phyloP scores from a whole-genome alignment of 169 alveolate genomes.

The Plasmodium fragile region DNA sequence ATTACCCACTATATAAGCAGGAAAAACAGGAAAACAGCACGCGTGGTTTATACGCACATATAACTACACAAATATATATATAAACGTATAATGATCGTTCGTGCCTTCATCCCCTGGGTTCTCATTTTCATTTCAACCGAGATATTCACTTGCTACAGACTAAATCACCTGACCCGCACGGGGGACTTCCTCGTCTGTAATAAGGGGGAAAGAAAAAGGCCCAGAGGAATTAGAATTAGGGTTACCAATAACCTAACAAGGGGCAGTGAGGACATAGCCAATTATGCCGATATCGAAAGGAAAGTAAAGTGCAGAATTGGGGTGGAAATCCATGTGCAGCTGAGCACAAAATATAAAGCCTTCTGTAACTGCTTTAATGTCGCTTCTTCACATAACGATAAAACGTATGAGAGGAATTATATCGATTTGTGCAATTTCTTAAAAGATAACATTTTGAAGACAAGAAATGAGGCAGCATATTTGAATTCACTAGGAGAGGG shows the following conservation, averaged over 20 bases:
- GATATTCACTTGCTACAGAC: slow-evolving; percentile 4
- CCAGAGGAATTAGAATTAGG: background rate
- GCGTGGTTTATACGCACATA: background rate
- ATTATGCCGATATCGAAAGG: slow-evolving; percentile 15
- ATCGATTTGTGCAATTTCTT: slow-evolving; percentile 35
- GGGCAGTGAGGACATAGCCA: background rate
- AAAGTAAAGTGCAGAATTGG: slow-evolving; percentile 77
- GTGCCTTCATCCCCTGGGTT: slow-evolving; percentile 1
- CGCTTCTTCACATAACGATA: slow-evolving; percentile 52
- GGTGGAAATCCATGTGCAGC: slow-evolving; percentile 84
- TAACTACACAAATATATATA: background rate
- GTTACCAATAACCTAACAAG: background rate
- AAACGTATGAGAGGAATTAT: slow-evolving; percentile 54
- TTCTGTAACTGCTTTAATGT: slow-evolving; percentile 81
- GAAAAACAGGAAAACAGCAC: background rate
- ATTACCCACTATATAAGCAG: background rate
- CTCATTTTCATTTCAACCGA: background rate
- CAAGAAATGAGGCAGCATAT: background rate
- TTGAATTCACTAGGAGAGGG: background rate
- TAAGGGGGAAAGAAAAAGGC: background rate
- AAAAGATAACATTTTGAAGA: slow-evolving; percentile 51
- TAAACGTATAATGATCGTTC: slow-evolving; percentile 12
- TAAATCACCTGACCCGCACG: background rate
- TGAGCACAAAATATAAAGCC: slow-evolving; percentile 80
- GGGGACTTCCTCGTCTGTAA: background rate